A percentile compares a stretch with the other conserved stretches of the same genome.
phyloP scores from a whole-genome alignment of 192 early-diverging fungal genomes.

The Backusella circina region DNA sequence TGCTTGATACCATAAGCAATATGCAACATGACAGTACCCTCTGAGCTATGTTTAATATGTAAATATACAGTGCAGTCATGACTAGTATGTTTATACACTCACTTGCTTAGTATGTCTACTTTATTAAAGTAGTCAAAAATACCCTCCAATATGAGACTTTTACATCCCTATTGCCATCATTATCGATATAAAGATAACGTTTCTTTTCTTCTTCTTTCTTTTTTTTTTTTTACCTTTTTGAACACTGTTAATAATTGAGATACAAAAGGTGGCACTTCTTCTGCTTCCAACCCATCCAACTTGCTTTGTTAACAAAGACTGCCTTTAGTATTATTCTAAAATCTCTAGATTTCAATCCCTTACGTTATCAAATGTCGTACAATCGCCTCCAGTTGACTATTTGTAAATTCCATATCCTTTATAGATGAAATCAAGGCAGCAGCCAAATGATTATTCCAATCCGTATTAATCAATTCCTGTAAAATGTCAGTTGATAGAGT shows the following conservation, averaged over 20 bases:
- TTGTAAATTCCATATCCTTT: slow-evolving; percentile 28
- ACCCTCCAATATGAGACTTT: slow-evolving; percentile 49
- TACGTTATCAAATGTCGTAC: slow-evolving; percentile 12
- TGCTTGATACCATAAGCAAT: slow-evolving; percentile 70
- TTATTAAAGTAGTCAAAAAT: slow-evolving; percentile 57
- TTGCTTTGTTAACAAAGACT: slow-evolving; percentile 23
- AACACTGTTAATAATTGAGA: slow-evolving; percentile 67
- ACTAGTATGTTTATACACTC: slow-evolving; percentile 20
- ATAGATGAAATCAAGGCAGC: slow-evolving; percentile 17
- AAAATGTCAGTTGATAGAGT: slow-evolving; percentile 6
- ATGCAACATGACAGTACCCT: slow-evolving; percentile 70
- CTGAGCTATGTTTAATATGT: slow-evolving; percentile 47
- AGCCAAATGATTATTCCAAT: slow-evolving; percentile 19
- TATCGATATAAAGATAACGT: neutral
- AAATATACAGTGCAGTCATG: slow-evolving; percentile 11
- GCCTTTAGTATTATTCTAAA: no score
- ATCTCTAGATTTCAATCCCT: no score
- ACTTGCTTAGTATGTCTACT: slow-evolving; percentile 1
- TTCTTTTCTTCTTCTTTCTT: no score
- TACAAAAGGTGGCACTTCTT: slow-evolving; percentile 61
- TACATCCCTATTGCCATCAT: slow-evolving; percentile 39
- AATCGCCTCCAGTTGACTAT: slow-evolving; percentile 6
- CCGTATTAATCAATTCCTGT: neutral
- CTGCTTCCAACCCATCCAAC: slow-evolving; percentile 40
- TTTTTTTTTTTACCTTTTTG: slow-evolving; percentile 51